Base-by-base conservation (phyloP, 1,139 yeast species). In the Taiozyma sp. region DNA sequence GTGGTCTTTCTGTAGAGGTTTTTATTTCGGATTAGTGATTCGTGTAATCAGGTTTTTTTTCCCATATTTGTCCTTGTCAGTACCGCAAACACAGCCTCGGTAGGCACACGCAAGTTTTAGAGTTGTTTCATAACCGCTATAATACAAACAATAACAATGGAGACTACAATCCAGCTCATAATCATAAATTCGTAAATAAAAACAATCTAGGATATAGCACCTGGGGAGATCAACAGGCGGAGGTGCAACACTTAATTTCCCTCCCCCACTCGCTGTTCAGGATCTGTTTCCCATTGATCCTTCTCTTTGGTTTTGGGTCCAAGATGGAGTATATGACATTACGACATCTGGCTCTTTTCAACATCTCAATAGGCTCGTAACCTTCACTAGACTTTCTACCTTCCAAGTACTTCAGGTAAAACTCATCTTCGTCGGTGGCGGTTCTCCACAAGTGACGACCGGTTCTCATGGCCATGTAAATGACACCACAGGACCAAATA, bases 381-480 rank as follows among this genome's bases (percentile, higher is more conserved):
- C 98, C 98, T 34, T 82, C 77, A 24, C 85, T 82, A 53, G 85
- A 85, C 64, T 86, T 88, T 52, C 98, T 75, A 54, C 87, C 88
- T 48, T 75, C 74, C 51, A 91, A 70, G 63, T 91, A 93, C 59
- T 79, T 83, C 45, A 75, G 71, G 67, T 83, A 91, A 64, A 87
- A 88, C 59, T 85, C 95, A 66, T 93, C 98, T 49, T 83, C 88
- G 45, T 74, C 77, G 55, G 80, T 81, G 3, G 98, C 97, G 52
- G 83, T 73, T 60, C 86, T 84, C 99, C 99, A 93, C 52, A 93
- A 70, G 62, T 91, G 96, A 51, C 96, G 77, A 1, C 98, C 99
- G 0, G 97, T 88, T 63, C 98, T 77, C 98, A 93, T 91, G 10
- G 97, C 97, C 97, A 93, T 90, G 68, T 91, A 93, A 45, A 93